These are phyloP conservation scores for Yarrowia sp. DNA, from an alignment of 805 yeast species.

Conservation along the genomic window DNA sequence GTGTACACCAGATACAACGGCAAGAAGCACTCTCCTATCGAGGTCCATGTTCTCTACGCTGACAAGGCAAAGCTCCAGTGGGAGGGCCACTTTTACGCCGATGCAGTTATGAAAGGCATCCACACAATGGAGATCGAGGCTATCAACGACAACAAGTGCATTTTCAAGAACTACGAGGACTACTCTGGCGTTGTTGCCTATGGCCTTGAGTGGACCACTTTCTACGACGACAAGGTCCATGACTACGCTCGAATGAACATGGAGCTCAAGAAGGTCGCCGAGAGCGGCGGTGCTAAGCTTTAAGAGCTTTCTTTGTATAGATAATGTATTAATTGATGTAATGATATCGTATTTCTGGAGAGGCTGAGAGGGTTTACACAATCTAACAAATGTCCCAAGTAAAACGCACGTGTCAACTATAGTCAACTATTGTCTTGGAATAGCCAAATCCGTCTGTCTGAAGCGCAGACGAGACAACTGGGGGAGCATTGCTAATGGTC, in stretches of 20 bases:
- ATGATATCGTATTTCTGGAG: too few relatives aligned
- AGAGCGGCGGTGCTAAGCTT: neutral
- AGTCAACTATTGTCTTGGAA: too few relatives aligned
- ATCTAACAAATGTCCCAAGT: too few relatives aligned
- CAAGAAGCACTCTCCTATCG: neutral
- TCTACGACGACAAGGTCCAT: neutral
- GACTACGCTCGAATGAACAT: constrained; percentile 13
- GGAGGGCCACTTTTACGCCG: constrained; percentile 1
- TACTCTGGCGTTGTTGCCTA: neutral
- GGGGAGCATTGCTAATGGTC: too few relatives aligned
- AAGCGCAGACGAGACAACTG: too few relatives aligned
- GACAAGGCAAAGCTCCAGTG: constrained; percentile 1
- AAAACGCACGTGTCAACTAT: too few relatives aligned
- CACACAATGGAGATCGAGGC: neutral
- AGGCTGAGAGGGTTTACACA: too few relatives aligned
- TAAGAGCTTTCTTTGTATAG: too few relatives aligned
- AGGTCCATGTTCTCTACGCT: neutral
- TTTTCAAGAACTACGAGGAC: constrained; percentile 8
- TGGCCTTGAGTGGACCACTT: constrained; percentile 3
- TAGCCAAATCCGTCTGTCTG: too few relatives aligned
- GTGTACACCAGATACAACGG: neutral
- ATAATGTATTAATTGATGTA: too few relatives aligned
- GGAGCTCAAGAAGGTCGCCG: constrained; percentile 3
- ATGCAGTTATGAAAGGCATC: neutral
- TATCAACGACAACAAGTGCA: neutral